Conservation (phyloP, 176 grass and related monocot species). For the Bolboschoenus planiculmis region DNA sequence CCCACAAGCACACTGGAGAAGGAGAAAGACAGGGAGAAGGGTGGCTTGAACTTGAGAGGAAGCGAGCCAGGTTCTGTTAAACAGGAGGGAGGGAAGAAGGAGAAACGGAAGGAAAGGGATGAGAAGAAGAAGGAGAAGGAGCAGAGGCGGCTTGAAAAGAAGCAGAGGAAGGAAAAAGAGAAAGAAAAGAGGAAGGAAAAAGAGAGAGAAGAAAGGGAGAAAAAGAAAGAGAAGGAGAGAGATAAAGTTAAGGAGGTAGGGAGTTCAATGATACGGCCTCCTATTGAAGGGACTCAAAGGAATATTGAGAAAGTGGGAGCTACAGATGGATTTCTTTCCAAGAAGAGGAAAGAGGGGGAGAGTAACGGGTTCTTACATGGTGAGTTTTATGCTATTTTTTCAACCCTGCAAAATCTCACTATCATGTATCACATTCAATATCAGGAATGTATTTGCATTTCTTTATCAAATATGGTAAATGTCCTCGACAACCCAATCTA, state of each 20-base stretch:
- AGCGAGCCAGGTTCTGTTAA: background rate
- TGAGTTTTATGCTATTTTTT: slow-evolving; percentile 11
- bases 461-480: background rate
- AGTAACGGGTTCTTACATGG: slow-evolving; percentile 21
- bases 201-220: background rate
- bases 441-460: background rate
- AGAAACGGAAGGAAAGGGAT: slow-evolving; percentile 16
- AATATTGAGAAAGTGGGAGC: slow-evolving; percentile 20
- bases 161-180: slow-evolving; percentile 9
- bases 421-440: background rate
- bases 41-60: slow-evolving; percentile 19
- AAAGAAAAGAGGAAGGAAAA: background rate
- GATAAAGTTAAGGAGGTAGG: slow-evolving; percentile 1
- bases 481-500: background rate
- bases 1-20: background rate
- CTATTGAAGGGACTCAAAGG: background rate
- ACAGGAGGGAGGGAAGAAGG: slow-evolving; percentile 12
- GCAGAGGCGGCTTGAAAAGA: slow-evolving; percentile 16
- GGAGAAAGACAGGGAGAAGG: background rate
- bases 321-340: slow-evolving; percentile 6
- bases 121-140: slow-evolving; percentile 19
- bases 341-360: slow-evolving; percentile 20
- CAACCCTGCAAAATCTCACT: background rate
- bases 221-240: slow-evolving; percentile 9
- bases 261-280: background rate